Evolutionary conservation across 2,329 filamentous ascomycete genomes (phyloP), one percentile per base, ranked within the genome.

Genomic region (Myriosclerotinia scirpicola): DNA sequence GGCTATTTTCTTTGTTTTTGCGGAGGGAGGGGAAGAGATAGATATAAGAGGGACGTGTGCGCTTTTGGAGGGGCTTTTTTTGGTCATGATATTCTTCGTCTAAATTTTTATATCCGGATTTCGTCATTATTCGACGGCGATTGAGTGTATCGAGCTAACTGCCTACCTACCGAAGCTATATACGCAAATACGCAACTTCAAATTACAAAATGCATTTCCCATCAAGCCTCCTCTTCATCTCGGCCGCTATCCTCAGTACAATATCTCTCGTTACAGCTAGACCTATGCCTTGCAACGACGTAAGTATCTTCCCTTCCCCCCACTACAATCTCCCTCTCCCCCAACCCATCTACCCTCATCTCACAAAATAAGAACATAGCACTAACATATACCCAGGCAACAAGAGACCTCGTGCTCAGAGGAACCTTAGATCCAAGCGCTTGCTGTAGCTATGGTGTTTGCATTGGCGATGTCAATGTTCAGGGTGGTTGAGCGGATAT

Each of bases 381-480:
- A 59, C 30, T 34, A 34, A 34, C 44, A 20, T 15, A 26, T 20
- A 36, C 26, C n/a, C 34, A 65, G 64, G 46, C 64, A 44, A 65
- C 64, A n/a, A 60, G 54, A 61, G 64, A 65, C 36, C 64, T 65
- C 9, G 64, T 65, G 2, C 64, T 65, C 34, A 48, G 54, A 59
- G 54, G 54, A 54, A 50, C 50, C 9, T 36, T 65, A n/a, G 64
- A 65, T 44, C 64, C 64, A 26, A 65, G 64, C 54, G 64, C 64
- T 30, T 65, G 64, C 14, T 65, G 64, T 26, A 60, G 54, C 48
- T 65, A 65, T 44, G 64, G 64, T 26, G 40, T 53, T 2, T 65
- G 64, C 17, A 61, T 52, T 5, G n/a, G 46, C 0, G 54, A 60
- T 8, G 64, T 65, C 8, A 65, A 65, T 26, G 36, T 65, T 20